Base-by-base conservation (phyloP, 441 rosid species). In the Adansonia madagascariensis region DNA sequence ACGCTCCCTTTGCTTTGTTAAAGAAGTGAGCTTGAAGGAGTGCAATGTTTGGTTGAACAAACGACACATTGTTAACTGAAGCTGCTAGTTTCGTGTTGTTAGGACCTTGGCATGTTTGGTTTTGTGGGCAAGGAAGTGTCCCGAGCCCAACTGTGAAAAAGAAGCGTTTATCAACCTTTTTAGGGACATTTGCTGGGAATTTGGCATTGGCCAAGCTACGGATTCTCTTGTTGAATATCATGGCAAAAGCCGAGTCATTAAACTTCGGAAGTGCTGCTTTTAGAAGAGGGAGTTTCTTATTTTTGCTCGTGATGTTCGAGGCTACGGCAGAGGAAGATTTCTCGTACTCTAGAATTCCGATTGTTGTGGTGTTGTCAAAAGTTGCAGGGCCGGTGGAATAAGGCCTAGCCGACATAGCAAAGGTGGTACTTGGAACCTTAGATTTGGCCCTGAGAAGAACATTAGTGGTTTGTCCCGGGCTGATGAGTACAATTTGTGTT, bases 81-180 rank as follows among this genome's bases (percentile, higher is more conserved):
- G 94, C 92, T 27, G 92, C 75, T 55, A 91, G 89, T 70, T 81
- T 89, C 0, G 92, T 86, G 43, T 83, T 86, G 60, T 87, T 86
- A 22, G 94, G 91, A 1, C 98, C 97, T 72, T 88, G 92, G 67
- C 97, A 91, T 7, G 92, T 90, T 62, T 87, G 90, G 73, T 91
- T 91, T 74, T 78, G 71, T 0, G 90, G 89, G 75, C 95, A 91
- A 3, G 91, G 90, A 64, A 64, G 49, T 64, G 31, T 83, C 80
- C 96, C 96, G 6, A 93, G 83, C 22, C 93, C 89, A 0, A 91
- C 75, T 0, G 97, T 82, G 87, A 91, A 87, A 65, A 85, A 84
- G 24, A 72, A 85, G 88, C 0, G 69, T 88, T 90, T 0, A 86
- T 39, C 69, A 64, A 64, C 6, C 86, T 0, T 55, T 80, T 79